Evolutionary conservation across 371 early-diverging fungal species (phyloP), one percentile per base, ranked within the genome.

Genomic region (Haplosporangium sp.): DNA sequence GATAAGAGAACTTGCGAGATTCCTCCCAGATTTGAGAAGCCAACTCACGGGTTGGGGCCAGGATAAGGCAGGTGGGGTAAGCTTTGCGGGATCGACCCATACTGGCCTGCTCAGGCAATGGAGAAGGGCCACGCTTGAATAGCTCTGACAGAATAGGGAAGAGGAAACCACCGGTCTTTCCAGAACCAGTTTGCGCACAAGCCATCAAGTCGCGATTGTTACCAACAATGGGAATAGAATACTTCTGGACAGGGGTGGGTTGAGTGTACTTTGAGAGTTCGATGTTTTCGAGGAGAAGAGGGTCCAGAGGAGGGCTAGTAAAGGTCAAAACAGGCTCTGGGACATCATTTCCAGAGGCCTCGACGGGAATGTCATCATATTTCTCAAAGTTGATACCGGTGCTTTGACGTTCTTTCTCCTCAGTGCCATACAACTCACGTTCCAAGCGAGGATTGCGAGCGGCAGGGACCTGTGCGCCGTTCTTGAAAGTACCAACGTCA

Each of bases 41-140:
- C 72, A 99, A 91, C 86, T 99, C 99, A 83, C 99, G 96, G 13
- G 99, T 99, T 3, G 97, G 98, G 20, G 97, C 95, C 75, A 99
- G 84, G 55, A 99, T 95, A 70, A 99, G 89, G 3, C 92, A 95
- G 40, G 88, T 85, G 4, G 95, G 94, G 52, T 87, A 87, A 47
- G 88, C 89, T 86, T 97, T 98, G 70, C 98, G 98, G 62, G 92
- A 84, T 65, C 96, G 96, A 63, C 90, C 88, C 72, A 90, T 88
- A 13, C 89, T 90, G 92, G 86, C 87, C 27, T 86, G 74, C 4
- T 84, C 77, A 55, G 90, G 86, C 11, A 82, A 70, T 38, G 88
- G 77, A n/a, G 92, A 67, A 20, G 94, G 93, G 40, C 97, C 99
- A 83, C 97, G 94, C 58, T 92, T 86, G 90, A 96, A 99, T 13